Base-by-base conservation (phyloP, 257 asterid genomes). In the Solanum ahanhuiri region DNA sequence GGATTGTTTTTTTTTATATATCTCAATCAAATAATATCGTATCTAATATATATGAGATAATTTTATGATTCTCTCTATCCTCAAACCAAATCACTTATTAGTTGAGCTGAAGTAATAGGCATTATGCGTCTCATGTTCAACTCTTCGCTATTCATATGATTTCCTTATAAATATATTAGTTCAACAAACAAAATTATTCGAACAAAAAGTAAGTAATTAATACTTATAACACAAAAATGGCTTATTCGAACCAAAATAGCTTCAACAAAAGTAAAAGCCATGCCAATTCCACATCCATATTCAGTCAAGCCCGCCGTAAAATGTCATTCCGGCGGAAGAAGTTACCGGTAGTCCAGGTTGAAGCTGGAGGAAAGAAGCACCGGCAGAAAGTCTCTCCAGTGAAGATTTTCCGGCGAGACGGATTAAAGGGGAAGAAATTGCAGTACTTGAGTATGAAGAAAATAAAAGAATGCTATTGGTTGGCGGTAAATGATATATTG, bases 341-440 rank as follows among this genome's bases (percentile, higher is more conserved):
- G 51, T 88, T 90, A 20, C 93, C 97, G 57, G 87, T 84, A 15
- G 91, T 90, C 72, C 93, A 95, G 11, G 93, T 91, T 6, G 60
- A 48, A 75, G 79, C 6, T 0, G 96, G 96, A 3, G 92, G 93
- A 31, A 89, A 85, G 87, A 92, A 87, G 72, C 87, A 88, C 51
- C 91, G 94, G 7, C 89, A 88, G 14, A 92, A 97, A 9, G 86
- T 86, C 63, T 89, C 85, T 70, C 87, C 92, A 9, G 81, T 76
- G 48, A 86, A 93, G 83, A 87, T 92, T 4, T 90, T 90, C 85
- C 87, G 89, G 67, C 93, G 89, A 83, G 93, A 87, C 41, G 91
- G 86, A 87, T 84, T 93, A 81, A 90, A 84, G 73, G 84, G 93
- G 87, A 39, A 92, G 85, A 91, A 81, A 91, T n/a, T 90, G 3